Conservation (phyloP, 345 rosid genomes). For the Eutrema heterophyllum region DNA sequence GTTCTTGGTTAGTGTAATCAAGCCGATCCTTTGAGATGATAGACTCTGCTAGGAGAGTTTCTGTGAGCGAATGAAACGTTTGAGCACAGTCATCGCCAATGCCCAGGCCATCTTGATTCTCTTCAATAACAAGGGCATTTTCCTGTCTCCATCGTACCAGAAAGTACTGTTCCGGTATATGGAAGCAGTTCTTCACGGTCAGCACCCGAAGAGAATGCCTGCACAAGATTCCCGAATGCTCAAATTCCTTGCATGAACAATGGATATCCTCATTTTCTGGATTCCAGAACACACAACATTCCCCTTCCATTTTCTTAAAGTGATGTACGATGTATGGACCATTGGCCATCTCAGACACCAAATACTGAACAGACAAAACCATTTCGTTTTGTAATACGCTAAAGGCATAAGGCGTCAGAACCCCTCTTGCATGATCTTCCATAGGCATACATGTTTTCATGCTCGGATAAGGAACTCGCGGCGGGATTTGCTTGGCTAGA, state of each 20-base stretch:
- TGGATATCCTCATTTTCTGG: conserved; percentile 71
- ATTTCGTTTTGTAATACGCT: conserved; percentile 67
- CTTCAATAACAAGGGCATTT: conserved; percentile 37
- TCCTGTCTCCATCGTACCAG: conserved; percentile 70
- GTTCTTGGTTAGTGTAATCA: conserved; percentile 56
- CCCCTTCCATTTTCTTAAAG: conserved; percentile 80
- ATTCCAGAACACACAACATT: conserved; percentile 63
- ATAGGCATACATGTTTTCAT: conserved; percentile 73
- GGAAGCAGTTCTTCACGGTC: conserved; percentile 63
- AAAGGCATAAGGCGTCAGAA: conserved; percentile 82
- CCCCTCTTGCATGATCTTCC: conserved; percentile 74
- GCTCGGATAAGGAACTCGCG: conserved; percentile 42
- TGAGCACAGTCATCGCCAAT: conserved; percentile 53
- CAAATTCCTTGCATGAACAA: conserved; percentile 94
- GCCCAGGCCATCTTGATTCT: conserved; percentile 41
- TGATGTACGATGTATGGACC: conserved; percentile 76
- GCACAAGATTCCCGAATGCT: conserved; percentile 74
- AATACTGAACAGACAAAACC: conserved; percentile 75
- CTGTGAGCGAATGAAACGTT: conserved; percentile 63
- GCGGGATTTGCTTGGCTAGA: conserved; percentile 35
- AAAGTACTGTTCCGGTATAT: conserved; percentile 77
- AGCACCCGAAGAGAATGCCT: conserved; percentile 79
- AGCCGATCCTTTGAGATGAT: conserved; percentile 54
- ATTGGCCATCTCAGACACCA: conserved; percentile 64
- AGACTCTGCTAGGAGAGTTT: conserved; percentile 64